Percentiles rank a stretch among this genome's conserved stretches.
Evolutionary conservation across 2,329 filamentous ascomycete species (phyloP).

Genomic region (Ophiostoma sp.): DNA sequence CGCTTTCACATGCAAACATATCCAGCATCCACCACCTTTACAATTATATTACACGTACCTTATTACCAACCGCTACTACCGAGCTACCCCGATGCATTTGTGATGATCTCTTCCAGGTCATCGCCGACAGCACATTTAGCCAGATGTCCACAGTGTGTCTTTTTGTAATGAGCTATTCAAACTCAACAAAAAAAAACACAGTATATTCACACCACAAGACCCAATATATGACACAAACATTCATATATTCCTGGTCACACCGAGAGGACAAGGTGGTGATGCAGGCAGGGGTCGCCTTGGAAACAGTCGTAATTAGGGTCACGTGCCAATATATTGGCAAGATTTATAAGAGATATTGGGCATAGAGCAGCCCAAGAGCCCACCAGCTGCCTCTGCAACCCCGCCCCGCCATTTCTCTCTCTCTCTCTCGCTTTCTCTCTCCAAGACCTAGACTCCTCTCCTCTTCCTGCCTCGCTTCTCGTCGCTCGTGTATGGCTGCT

Average conservation of each 20-base stretch:
- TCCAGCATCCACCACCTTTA: not conserved
- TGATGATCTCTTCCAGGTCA: not conserved
- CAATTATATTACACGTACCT: not conserved
- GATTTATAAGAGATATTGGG: not conserved
- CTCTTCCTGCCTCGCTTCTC: not conserved
- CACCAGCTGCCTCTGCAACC: constrained; percentile 12
- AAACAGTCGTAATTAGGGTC: not conserved
- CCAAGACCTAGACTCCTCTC: not conserved
- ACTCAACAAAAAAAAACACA: too few relatives aligned
- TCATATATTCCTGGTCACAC: not conserved
- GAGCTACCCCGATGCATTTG: not conserved
- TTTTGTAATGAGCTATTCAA: too few relatives aligned
- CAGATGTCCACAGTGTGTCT: too few relatives aligned
- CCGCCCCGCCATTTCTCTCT: constrained; percentile 2
- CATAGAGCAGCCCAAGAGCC: constrained; percentile 1
- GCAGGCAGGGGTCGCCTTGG: not conserved
- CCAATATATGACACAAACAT: not conserved
- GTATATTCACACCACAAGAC: not conserved
- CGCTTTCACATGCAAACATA: constrained; percentile 1
- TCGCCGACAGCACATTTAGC: not conserved
- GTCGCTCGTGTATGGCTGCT: not conserved
- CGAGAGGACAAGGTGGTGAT: constrained; percentile 6
- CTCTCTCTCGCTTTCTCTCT: too few relatives aligned
- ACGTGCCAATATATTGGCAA: not conserved
- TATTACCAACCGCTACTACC: not conserved